Percentiles rank a stretch among this genome's conserved stretches.
phyloP scores from a whole-genome alignment of 805 yeast genomes.

The Candida schatavii region DNA sequence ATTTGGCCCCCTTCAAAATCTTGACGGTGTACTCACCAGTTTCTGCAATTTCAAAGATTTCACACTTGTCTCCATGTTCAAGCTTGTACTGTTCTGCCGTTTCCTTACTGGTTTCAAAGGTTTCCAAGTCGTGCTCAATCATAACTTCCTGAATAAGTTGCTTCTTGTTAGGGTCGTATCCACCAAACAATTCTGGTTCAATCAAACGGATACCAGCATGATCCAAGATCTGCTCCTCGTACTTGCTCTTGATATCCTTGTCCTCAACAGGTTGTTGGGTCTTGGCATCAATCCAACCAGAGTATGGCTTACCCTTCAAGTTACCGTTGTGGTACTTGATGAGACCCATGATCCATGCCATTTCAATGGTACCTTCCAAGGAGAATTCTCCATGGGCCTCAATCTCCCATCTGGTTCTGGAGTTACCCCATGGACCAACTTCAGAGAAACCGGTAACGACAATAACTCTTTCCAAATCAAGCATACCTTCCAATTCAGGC shows the following conservation, averaged over 20 bases:
- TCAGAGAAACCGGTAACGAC: constrained; percentile 98
- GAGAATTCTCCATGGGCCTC: constrained; percentile 94
- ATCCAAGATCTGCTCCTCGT: constrained; percentile 82
- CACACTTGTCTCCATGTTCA: constrained; percentile 93
- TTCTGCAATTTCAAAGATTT: constrained; percentile 82
- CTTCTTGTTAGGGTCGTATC: constrained; percentile 94
- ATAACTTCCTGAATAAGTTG: constrained; percentile 93
- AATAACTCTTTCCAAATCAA: constrained; percentile 86
- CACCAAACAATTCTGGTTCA: constrained; percentile 92
- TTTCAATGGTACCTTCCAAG: constrained; percentile 95
- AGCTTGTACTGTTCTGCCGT: constrained; percentile 92
- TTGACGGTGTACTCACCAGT: constrained; percentile 90
- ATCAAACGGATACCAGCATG: constrained; percentile 96
- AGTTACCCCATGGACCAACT: constrained; percentile 99
- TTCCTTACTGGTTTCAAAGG: constrained; percentile 92
- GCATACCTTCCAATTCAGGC: constrained; percentile 81
- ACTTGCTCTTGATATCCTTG: constrained; percentile 86
- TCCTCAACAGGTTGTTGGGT: constrained; percentile 92
- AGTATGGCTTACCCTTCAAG: constrained; percentile 83
- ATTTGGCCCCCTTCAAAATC: constrained; percentile 88
- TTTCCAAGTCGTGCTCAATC: constrained; percentile 93
- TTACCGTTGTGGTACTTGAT: constrained; percentile 93
- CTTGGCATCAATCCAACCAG: constrained; percentile 98
- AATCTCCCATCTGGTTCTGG: constrained; percentile 99
- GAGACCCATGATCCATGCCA: constrained; percentile 99